Base-by-base conservation (phyloP, 225 moss, liverwort and hornwort species). In the Lunularia cruciata region DNA sequence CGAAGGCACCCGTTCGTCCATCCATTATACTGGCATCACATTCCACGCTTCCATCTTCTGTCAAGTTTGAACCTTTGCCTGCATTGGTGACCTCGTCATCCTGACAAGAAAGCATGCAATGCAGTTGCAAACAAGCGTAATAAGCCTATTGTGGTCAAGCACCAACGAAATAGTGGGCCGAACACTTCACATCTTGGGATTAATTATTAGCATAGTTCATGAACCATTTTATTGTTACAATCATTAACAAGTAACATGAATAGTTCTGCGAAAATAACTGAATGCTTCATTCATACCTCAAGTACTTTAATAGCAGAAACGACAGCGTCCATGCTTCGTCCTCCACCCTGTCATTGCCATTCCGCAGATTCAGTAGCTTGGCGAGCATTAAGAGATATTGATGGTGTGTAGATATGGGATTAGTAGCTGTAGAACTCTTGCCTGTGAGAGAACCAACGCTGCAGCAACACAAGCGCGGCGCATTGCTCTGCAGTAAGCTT, bases 11-110 rank as follows among this genome's bases (percentile, higher is more conserved):
- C 42, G 84, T 93, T n/a, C n/a, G 80, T 31, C 90, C 92, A 68
- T 98, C 98, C 89, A 98, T 89, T 37, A 89, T 76, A 45, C 93
- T 98, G 48, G 98, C 98, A 82, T 98, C 98, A 71, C 98, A 98
- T 78, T 98, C 98, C 69, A 98, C 98, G 57, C 33, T 76, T 49
- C 98, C 98, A 74, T 83, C 81, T 73, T 93, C 98, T 33, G 98
- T 98, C 72, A 98, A 65, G 72, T 89, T 91, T 28, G 98, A 98
- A 57, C 98, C 98, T 79, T 77, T 82, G 45, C 98, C 98, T 73
- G 98, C 93, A 84, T 98, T 98, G 63, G 98, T 93, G 39, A 88
- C 79, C 75, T 87, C 88, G 59, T 93, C 93, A 78, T 93, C 93
- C 96, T 96, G 87, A 69, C 68, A 20, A 42, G 16, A 2, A 46